phyloP scores from a whole-genome alignment of 2,329 filamentous ascomycete species.

The Ophiostoma himal-ulmi region DNA sequence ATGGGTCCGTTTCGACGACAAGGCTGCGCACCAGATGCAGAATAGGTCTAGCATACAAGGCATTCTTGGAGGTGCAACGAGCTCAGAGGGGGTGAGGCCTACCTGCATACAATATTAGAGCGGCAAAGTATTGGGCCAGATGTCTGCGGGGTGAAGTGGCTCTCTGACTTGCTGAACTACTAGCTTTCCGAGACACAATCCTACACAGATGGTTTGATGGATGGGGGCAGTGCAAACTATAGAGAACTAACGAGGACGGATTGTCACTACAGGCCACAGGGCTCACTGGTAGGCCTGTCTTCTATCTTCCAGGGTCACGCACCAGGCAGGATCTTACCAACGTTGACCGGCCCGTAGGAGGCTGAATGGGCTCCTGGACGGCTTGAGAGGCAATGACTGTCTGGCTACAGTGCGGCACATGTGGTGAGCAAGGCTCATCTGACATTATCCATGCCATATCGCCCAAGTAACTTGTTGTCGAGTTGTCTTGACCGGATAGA shows the following conservation, averaged over 20 bases:
- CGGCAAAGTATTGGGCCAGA: neutral
- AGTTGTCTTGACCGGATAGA: neutral
- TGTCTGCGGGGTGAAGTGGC: neutral
- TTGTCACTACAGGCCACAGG: neutral
- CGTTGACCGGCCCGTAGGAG: neutral
- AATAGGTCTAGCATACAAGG: neutral
- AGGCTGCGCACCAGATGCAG: neutral
- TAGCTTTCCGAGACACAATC: neutral
- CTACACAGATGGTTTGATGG: neutral
- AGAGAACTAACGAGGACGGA: neutral
- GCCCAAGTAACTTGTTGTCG: neutral
- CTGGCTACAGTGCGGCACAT: neutral
- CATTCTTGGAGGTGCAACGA: neutral
- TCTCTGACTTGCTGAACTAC: neutral
- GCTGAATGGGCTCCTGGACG: neutral
- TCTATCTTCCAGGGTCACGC: neutral
- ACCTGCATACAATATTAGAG: neutral
- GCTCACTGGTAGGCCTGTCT: neutral
- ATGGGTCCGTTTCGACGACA: constrained; percentile 2
- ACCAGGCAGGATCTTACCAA: neutral
- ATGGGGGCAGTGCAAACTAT: neutral
- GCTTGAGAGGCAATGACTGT: neutral
- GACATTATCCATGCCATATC: neutral
- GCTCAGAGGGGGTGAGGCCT: neutral
- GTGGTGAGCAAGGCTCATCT: neutral